Base-by-base conservation (phyloP, 1,284 basidiomycete genomes). In the Microbotryum violaceum region DNA sequence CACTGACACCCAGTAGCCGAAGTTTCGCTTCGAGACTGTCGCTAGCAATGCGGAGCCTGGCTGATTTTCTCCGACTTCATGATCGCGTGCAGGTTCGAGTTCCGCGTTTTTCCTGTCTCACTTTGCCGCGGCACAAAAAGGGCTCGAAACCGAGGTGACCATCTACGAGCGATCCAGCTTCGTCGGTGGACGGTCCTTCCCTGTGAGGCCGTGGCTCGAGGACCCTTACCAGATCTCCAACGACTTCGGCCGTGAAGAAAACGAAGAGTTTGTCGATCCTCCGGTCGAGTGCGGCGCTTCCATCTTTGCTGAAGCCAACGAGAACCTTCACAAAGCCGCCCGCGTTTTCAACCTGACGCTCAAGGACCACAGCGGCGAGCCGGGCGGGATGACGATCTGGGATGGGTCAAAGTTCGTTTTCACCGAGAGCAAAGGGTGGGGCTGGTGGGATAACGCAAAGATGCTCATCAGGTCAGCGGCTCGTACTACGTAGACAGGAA, bases 241-340 rank as follows among this genome's bases (percentile, higher is more conserved):
- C 21, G n/a, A 23, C 1, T 6, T 56, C 9, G 48, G 52, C 8
- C 42, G 50, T 45, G 54, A 62, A 8, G 49, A 48, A 6, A 57
- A 49, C n/a, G 29, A 44, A 14, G 64, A 62, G n/a, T 44, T 47
- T 4, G 16, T 42, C 12, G 37, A 42, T 42, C 37, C 37, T 42
- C 83, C 87, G 3, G 76, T 91, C 45, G 93, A 82, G 70, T 79
- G 94, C 0, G 94, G 94, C 1, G 94, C 87, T 0, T 89, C 86
- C 49, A 88, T 97, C 65, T 97, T 94, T 74, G 87, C 93, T 5
- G 73, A 52, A 46, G 65, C 63, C 14, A 71, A 71, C 60, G 53
- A 60, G 58, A 72, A 74, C 50, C 58, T 74, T 6, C 46, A 57
- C 25, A 69, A 72, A 54, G 90, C 90, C 1, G 82, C 83, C 0